A percentile compares a stretch with the other conserved stretches of the same genome.
Conservation (phyloP, 306 rosid species). For the Vicia sativa region DNA sequence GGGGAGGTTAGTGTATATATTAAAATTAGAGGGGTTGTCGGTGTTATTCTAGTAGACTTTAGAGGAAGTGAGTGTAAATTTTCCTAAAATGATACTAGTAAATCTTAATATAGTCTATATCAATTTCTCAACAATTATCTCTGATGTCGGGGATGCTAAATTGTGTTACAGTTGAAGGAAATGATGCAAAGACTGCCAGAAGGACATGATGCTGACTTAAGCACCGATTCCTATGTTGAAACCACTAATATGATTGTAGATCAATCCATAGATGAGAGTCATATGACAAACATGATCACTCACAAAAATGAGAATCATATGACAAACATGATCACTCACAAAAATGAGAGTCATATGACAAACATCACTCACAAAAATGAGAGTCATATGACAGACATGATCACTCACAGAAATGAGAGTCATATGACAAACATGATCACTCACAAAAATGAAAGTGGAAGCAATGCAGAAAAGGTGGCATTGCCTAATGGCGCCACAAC, state of each 20-base stretch:
- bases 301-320: no score
- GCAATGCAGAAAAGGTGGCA: conserved; percentile 47
- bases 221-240: conserved; percentile 45
- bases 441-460: conserved; percentile 50
- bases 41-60: background rate
- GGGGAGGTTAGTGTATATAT: background rate
- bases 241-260: conserved; percentile 40
- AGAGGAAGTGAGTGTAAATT: background rate
- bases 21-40: background rate
- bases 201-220: conserved; percentile 46
- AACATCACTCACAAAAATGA: no score
- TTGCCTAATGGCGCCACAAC: conserved; percentile 54
- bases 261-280: conserved; percentile 52
- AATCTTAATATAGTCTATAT: no score
- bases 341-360: no score
- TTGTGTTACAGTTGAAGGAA: conserved; percentile 71
- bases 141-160: conserved; percentile 42
- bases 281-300: conserved; percentile 45
- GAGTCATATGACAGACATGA: no score
- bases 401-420: no score
- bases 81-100: background rate
- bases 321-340: no score
- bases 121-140: background rate
- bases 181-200: conserved; percentile 64
- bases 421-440: no score